Conservation (phyloP, 1,139 yeast species). For the Saccharomyces pastorianus region DNA sequence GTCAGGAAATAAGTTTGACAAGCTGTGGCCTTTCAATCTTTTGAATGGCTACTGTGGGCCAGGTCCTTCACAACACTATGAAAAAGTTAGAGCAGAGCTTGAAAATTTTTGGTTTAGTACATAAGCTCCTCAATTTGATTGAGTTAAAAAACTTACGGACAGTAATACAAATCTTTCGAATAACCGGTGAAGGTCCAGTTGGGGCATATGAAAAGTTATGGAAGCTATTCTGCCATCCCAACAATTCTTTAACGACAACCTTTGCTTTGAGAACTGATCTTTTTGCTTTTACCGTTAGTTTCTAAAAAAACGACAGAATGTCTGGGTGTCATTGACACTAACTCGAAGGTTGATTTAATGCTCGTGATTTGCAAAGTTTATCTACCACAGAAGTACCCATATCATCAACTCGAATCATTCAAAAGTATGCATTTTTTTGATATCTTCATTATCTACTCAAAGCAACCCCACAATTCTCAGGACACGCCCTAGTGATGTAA, state of each 20-base stretch:
- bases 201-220: neutral
- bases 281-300: neutral
- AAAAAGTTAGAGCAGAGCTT: neutral
- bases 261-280: neutral
- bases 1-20: neutral
- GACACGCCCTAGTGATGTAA: neutral
- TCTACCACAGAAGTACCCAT: neutral
- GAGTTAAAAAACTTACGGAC: too few species aligned
- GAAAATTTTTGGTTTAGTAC: neutral
- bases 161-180: neutral
- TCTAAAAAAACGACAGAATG: too few species aligned
- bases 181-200: neutral
- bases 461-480: neutral
- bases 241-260: too few species aligned
- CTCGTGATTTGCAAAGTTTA: neutral
- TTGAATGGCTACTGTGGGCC: neutral
- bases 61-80: neutral
- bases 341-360: neutral
- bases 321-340: neutral
- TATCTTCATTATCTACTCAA: neutral
- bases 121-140: neutral
- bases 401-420: neutral
- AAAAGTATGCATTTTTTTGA: neutral
- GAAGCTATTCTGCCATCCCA: neutral
- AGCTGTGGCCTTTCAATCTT: neutral